phyloP scores from a whole-genome alignment of 2,329 filamentous ascomycete species.

The Ploettnerulaceae sp. region DNA sequence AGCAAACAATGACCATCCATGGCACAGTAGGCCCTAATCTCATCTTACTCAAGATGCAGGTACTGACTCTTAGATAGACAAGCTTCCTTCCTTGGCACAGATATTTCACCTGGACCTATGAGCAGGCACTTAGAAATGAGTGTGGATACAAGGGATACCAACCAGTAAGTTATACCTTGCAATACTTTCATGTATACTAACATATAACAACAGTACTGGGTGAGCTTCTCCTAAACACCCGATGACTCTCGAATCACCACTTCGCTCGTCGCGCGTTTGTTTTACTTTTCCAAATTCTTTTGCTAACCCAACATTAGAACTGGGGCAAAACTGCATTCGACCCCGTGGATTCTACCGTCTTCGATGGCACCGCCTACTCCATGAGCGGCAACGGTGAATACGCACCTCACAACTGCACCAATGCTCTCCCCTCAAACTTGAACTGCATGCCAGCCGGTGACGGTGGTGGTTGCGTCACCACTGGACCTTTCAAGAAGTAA shows the following conservation, averaged over 20 bases:
- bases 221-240: not conserved
- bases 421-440: conserved; percentile 21
- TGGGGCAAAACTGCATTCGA: conserved; percentile 43
- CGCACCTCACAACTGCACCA: conserved; percentile 30
- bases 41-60: not conserved
- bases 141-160: conserved; percentile 42
- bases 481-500: conserved; percentile 42
- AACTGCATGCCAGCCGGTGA: conserved; percentile 42
- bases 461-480: conserved; percentile 50
- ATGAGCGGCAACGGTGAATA: conserved; percentile 45
- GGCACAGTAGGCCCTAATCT: conserved; percentile 25
- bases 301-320: conserved; percentile 36
- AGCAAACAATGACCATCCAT: conserved; percentile 31
- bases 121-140: conserved; percentile 39
- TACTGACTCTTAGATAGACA: conserved; percentile 10
- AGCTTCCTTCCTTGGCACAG: conserved; percentile 43
- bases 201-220: conserved; percentile 36
- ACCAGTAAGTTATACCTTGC: conserved; percentile 29
- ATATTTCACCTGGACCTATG: conserved; percentile 40
- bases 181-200: conserved; percentile 36
- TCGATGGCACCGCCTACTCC: conserved; percentile 49
- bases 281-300: not conserved
- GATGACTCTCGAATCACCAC: too few species aligned
- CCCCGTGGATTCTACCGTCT: conserved; percentile 45
- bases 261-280: too few species aligned